These are phyloP conservation scores for Trichoderma breve DNA, from an alignment of 2,329 filamentous ascomycete genomes.

Conservation along the genomic window DNA sequence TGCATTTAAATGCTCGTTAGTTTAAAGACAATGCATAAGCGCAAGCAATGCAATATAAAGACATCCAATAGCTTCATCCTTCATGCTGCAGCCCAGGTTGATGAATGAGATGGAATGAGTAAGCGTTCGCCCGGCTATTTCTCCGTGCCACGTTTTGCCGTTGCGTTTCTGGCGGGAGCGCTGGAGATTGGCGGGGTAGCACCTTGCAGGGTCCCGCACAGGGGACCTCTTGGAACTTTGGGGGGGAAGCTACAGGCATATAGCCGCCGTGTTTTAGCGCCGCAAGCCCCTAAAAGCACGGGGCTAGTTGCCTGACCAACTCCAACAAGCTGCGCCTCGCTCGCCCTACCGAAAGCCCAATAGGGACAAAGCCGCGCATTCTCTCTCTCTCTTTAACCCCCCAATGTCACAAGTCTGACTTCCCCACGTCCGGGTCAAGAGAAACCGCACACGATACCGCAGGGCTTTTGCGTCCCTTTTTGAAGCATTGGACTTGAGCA, in stretches of 20 bases:
- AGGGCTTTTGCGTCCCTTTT: background rate
- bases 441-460: background rate
- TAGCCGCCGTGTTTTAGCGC: slow-evolving; percentile 1
- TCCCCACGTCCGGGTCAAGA: slow-evolving; percentile 12
- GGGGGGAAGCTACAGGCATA: background rate
- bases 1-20: background rate
- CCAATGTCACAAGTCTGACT: background rate
- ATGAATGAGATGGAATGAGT: background rate
- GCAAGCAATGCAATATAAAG: background rate
- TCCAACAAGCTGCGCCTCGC: slow-evolving; percentile 18
- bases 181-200: slow-evolving; percentile 19
- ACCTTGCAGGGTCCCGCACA: slow-evolving; percentile 7
- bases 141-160: slow-evolving; percentile 16
- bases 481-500: background rate
- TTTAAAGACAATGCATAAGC: background rate
- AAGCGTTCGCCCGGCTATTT: background rate
- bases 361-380: slow-evolving; percentile 17
- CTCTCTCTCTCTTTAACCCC: slow-evolving; percentile 7
- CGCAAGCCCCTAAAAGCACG: background rate
- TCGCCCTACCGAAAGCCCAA: slow-evolving; percentile 10
- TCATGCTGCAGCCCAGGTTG: background rate
- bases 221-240: background rate
- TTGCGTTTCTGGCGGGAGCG: slow-evolving; percentile 11
- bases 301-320: slow-evolving; percentile 15
- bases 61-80: background rate